These are phyloP conservation scores for Chytriomyces sp. DNA, from an alignment of 192 early-diverging fungal species.

Conservation along the genomic window DNA sequence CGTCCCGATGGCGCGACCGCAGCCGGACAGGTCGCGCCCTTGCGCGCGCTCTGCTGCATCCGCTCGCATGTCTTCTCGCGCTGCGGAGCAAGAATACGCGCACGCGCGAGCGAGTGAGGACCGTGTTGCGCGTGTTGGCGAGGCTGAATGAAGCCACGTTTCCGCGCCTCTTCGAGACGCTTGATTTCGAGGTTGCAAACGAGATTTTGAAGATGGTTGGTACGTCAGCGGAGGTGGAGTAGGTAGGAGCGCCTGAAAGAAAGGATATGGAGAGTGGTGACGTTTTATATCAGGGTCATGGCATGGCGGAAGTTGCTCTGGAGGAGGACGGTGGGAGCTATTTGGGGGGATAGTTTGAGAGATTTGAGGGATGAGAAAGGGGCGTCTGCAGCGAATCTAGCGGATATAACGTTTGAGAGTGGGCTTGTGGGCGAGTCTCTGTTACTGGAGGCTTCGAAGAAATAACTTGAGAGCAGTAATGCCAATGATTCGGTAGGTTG, in stretches of 20 bases:
- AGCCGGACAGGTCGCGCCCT: too few species aligned
- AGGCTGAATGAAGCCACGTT: neutral
- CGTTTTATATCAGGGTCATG: too few species aligned
- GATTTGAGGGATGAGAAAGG: neutral
- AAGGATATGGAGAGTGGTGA: too few species aligned
- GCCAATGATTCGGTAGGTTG: neutral
- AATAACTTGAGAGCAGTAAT: neutral
- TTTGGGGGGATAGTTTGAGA: neutral
- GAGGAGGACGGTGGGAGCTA: neutral
- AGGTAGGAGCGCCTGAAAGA: neutral
- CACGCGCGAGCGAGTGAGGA: neutral
- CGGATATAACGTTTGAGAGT: constrained; percentile 15
- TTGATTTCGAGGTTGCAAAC: constrained; percentile 10
- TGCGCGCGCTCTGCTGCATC: neutral
- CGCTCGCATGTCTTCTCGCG: neutral
- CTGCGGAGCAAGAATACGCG: neutral
- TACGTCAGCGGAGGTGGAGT: neutral
- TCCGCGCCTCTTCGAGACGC: neutral
- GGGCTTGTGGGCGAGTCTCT: constrained; percentile 6
- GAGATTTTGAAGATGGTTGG: neutral
- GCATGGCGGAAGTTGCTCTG: too few species aligned
- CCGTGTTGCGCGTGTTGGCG: neutral
- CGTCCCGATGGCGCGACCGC: too few species aligned
- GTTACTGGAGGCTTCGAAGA: neutral
- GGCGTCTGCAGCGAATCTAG: constrained; percentile 3